These are phyloP conservation scores for Chalciporus sphaerocephalus DNA, from an alignment of 768 basidiomycete genomes.

Conservation along the genomic window DNA sequence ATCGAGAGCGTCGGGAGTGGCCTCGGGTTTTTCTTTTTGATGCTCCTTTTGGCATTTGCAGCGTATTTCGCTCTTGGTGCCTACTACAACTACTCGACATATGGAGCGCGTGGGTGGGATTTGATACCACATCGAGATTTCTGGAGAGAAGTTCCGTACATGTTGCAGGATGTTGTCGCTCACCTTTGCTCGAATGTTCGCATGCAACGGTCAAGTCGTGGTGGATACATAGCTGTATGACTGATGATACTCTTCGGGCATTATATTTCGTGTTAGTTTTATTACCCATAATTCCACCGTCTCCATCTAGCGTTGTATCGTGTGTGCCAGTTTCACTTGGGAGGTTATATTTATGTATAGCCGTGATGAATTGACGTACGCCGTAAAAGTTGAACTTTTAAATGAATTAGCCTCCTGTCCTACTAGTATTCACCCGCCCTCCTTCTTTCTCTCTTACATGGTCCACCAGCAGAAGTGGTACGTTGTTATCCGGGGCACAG, in stretches of 20 bases:
- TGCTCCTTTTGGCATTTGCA: conserved; percentile 60
- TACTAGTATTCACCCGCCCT: not conserved
- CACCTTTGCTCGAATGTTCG: conserved; percentile 74
- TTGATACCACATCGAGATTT: conserved; percentile 87
- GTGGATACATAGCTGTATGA: conserved; percentile 76
- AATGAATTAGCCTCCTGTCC: conserved; percentile 24
- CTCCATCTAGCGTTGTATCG: not conserved
- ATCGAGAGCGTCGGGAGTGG: conserved; percentile 58
- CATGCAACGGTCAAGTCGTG: conserved; percentile 59
- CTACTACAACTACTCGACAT: conserved; percentile 85
- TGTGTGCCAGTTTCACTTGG: no score
- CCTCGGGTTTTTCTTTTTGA: conserved; percentile 84
- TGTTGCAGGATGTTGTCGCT: conserved; percentile 71
- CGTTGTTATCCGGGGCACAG: conserved; percentile 26
- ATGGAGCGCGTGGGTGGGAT: conserved; percentile 79
- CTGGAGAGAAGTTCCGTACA: conserved; percentile 86
- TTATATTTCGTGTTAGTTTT: conserved; percentile 8
- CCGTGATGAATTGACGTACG: conserved; percentile 2
- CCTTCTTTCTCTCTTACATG: conserved; percentile 4
- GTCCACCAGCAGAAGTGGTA: conserved; percentile 24
- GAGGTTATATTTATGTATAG: conserved; percentile 14
- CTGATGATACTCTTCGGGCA: conserved; percentile 1
- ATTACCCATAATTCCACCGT: conserved; percentile 6
- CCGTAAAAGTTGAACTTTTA: conserved; percentile 18
- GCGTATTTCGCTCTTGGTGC: conserved; percentile 76